phyloP scores from a whole-genome alignment of 495 filamentous ascomycete species.

The Rostrohypoxylon terebratum region DNA sequence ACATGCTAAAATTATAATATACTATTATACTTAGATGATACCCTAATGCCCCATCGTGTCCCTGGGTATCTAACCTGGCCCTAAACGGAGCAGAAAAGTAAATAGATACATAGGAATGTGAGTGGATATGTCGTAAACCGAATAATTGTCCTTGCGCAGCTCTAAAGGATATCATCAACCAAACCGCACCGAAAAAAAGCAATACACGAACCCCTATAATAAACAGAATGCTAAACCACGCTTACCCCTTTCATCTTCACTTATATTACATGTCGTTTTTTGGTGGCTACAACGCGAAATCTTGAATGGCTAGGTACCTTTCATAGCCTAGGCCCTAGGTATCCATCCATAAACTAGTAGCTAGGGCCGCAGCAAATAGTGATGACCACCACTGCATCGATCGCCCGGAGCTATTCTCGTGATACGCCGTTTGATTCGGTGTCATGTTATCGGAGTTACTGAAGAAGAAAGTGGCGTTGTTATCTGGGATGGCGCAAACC shows the following conservation, averaged over 20 bases:
- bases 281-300: not conserved
- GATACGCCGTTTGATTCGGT: slow-evolving; percentile 67
- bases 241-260: slow-evolving; percentile 16
- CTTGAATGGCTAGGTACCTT: not conserved
- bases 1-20: not conserved
- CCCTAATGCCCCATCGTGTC: not conserved
- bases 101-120: slow-evolving; percentile 1
- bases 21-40: not conserved
- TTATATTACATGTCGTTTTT: slow-evolving; percentile 8
- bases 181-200: not conserved
- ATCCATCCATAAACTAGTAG: slow-evolving; percentile 35
- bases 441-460: slow-evolving; percentile 64
- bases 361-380: slow-evolving; percentile 33
- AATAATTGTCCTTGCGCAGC: not conserved
- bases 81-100: slow-evolving; percentile 1
- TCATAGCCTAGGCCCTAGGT: no score
- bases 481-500: slow-evolving; percentile 71
- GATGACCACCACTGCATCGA: slow-evolving; percentile 20
- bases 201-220: not conserved
- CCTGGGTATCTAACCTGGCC: slow-evolving; percentile 12
- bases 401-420: slow-evolving; percentile 28
- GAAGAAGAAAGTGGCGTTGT: slow-evolving; percentile 70
- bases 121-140: not conserved
- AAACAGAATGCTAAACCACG: not conserved
- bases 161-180: slow-evolving; percentile 16